A percentile compares a stretch with the other conserved stretches of the same genome.
Conservation (phyloP, 345 rosid species). For the Kandelia obovata region DNA sequence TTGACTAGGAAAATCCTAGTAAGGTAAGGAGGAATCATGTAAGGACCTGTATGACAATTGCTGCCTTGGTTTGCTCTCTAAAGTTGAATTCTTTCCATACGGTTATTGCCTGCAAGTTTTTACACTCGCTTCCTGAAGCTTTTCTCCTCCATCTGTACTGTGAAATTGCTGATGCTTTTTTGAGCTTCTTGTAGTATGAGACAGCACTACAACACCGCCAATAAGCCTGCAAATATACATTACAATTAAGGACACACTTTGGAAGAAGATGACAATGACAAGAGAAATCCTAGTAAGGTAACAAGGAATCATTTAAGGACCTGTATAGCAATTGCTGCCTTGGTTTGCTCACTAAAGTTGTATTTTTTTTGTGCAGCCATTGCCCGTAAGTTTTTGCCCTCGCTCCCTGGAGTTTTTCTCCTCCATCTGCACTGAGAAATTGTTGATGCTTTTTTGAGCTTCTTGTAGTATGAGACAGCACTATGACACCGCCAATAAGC, state of each 20-base stretch:
- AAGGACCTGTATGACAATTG: constrained; percentile 56
- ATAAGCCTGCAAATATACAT: constrained; percentile 39
- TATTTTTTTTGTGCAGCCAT: constrained; percentile 46
- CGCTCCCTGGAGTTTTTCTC: constrained; percentile 25
- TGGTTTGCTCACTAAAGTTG: constrained; percentile 27
- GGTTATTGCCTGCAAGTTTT: constrained; percentile 37
- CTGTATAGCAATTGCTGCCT: constrained; percentile 58
- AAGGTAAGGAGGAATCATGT: constrained; percentile 1
- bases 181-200: constrained; percentile 42
- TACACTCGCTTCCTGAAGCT: constrained; percentile 9
- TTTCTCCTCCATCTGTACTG: constrained; percentile 41
- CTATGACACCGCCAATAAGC: constrained; percentile 56
- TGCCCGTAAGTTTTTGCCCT: constrained; percentile 29
- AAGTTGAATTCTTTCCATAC: constrained; percentile 41
- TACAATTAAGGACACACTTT: constrained; percentile 18
- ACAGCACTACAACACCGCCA: constrained; percentile 58
- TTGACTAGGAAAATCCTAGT: not conserved
- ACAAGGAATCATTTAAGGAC: constrained; percentile 27
- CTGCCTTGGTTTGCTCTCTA: constrained; percentile 40
- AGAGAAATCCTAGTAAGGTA: not conserved
- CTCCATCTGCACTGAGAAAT: constrained; percentile 41
- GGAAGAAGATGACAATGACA: constrained; percentile 12
- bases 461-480: constrained; percentile 44
- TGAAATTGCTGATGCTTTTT: constrained; percentile 39
- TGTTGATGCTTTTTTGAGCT: constrained; percentile 39